Conservation (phyloP, 2,329 filamentous ascomycete species). For the Zopfia rhizophila region DNA sequence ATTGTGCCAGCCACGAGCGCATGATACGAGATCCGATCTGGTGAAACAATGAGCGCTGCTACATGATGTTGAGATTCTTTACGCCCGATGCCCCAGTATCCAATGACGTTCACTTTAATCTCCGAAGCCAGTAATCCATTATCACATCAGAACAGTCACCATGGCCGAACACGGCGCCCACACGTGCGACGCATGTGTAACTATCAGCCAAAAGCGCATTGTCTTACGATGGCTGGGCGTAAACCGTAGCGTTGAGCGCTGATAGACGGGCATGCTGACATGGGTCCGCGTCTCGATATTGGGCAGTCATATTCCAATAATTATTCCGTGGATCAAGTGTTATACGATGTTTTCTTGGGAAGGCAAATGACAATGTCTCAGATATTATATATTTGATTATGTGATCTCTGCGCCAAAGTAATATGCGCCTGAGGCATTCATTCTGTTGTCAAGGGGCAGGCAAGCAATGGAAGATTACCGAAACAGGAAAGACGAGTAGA, state of each 20-base stretch:
- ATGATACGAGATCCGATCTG: constrained; percentile 14
- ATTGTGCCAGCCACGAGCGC: neutral
- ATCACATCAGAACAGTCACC: constrained; percentile 24
- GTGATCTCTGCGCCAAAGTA: too few species aligned
- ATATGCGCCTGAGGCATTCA: too few species aligned
- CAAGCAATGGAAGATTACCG: too few species aligned
- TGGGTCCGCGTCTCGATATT: constrained; percentile 4
- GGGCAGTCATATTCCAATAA: neutral
- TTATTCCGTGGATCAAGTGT: too few species aligned
- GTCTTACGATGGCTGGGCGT: too few species aligned
- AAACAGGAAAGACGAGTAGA: too few species aligned
- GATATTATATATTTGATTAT: too few species aligned
- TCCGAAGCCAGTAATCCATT: constrained; percentile 13
- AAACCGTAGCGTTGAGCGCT: neutral
- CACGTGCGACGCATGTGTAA: constrained; percentile 7
- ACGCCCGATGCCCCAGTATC: constrained; percentile 15
- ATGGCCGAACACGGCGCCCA: neutral
- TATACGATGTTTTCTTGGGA: neutral
- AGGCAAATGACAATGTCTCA: constrained; percentile 4
- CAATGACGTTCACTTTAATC: constrained; percentile 8
- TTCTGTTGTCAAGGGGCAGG: too few species aligned
- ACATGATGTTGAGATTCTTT: constrained; percentile 7
- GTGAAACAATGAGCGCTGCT: constrained; percentile 13
- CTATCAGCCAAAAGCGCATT: constrained; percentile 19
- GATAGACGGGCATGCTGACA: neutral